Evolutionary conservation across 371 early-diverging fungal genomes (phyloP), one percentile per base, ranked within the genome.

Genomic region (Mucor mucedo): DNA sequence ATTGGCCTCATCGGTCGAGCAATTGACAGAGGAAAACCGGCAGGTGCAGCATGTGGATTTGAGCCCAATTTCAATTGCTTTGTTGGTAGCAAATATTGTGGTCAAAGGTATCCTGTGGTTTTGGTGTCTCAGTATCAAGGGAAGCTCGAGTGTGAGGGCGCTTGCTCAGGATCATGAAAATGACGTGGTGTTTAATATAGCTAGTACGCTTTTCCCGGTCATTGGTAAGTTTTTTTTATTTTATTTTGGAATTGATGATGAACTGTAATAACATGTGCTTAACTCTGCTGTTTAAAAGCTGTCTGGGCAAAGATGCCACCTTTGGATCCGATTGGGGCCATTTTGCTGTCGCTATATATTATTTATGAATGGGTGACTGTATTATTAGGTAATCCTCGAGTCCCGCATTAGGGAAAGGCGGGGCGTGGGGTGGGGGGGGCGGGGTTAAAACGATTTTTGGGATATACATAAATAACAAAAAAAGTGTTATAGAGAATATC

Each of bases 111-210:
- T 59, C 5, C 70, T 88, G 0, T 88, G 85, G 85, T 10, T 73
- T 6, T 86, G 86, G 87, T 88, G 88, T 66, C 47, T 71, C n/a
- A 73, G 70, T 3, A 77, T 88, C 66, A 85, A 80, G 52, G 84
- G 84, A 35, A 85, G 84, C 33, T 74, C 85, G 0, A 84, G 87
- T 64, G 84, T 84, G 2, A 68, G 72, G 52, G 86, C 88, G 0
- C 57, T 88, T 38, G 87, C 88, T 2, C 81, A 86, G 29, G 88
- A 88, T 58, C 88, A 88, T 57, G 71, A 84, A 63, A 88, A 87
- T 49, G 88, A 88, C 55, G 86, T 88, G 4, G 80, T 88, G 3
- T 87, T 87, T 59, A 87, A 77, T 49, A 69, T 83, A 27, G 83
- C 83, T 2, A 79, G 81, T 64, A 84, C 84, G 0, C 33, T 84